Percentiles rank a stretch among this genome's conserved stretches.
Evolutionary conservation across 1,284 basidiomycete genomes (phyloP).

Genomic region (Ganoderma meredithae): DNA sequence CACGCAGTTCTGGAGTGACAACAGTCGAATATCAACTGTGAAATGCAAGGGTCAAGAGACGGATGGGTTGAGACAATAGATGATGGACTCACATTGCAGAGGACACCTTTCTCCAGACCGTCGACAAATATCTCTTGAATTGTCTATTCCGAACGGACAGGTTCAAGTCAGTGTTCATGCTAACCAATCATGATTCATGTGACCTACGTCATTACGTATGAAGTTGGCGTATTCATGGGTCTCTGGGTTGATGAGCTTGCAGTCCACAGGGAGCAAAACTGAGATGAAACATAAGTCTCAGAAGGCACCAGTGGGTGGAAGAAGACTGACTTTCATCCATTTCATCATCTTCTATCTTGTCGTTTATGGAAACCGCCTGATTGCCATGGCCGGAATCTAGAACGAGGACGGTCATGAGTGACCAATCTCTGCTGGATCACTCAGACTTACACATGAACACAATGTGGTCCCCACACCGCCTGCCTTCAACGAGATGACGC

Average conservation of each 20-base stretch:
- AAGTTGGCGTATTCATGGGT: neutral
- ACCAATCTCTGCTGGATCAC: neutral
- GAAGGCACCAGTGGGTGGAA: neutral
- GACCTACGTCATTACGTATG: neutral
- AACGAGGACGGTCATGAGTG: neutral
- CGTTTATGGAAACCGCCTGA: constrained; percentile 23
- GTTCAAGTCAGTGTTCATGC: neutral
- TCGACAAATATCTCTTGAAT: neutral
- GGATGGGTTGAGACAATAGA: neutral
- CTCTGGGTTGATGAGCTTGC: neutral
- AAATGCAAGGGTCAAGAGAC: neutral
- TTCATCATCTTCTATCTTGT: constrained; percentile 32
- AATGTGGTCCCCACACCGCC: constrained; percentile 32
- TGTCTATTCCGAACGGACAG: neutral
- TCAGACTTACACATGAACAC: constrained; percentile 36
- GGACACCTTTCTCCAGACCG: neutral
- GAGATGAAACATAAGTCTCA: neutral
- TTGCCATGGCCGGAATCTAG: constrained; percentile 38
- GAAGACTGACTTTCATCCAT: constrained; percentile 32
- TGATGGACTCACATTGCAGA: neutral
- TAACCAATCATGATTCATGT: neutral
- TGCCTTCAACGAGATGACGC: constrained; percentile 29
- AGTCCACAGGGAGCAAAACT: neutral
- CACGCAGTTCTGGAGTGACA: neutral
- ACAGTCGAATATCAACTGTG: neutral